Percentiles rank a stretch among this genome's conserved stretches.
Evolutionary conservation across 768 basidiomycete genomes (phyloP).

Genomic region (Pisolithus sp.): DNA sequence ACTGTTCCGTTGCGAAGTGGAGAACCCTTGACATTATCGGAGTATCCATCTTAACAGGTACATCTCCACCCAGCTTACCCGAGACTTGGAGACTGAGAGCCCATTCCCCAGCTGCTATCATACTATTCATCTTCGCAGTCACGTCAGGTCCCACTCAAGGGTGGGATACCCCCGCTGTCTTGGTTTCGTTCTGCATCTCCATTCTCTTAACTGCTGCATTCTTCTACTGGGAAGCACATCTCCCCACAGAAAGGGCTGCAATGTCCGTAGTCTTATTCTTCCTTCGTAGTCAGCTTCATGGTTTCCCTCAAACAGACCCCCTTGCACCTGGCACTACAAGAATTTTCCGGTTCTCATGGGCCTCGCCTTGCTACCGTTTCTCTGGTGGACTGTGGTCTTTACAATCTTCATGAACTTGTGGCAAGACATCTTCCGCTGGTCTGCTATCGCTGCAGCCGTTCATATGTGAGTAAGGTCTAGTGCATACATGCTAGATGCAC

Average conservation of each 20-base stretch:
- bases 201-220: slow-evolving; percentile 35
- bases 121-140: slow-evolving; percentile 38
- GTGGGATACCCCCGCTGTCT: slow-evolving; percentile 41
- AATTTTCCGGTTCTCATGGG: slow-evolving; percentile 37
- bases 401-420: slow-evolving; percentile 32
- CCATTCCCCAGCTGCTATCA: slow-evolving; percentile 24
- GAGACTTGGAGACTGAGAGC: neutral
- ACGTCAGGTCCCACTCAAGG: slow-evolving; percentile 43
- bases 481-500: no score
- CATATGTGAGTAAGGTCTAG: slow-evolving; percentile 29
- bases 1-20: slow-evolving; percentile 13
- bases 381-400: slow-evolving; percentile 36
- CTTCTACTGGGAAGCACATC: slow-evolving; percentile 43
- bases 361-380: slow-evolving; percentile 33
- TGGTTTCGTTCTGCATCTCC: slow-evolving; percentile 42
- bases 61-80: neutral
- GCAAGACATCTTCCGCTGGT: slow-evolving; percentile 40
- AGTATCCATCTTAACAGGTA: slow-evolving; percentile 33
- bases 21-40: slow-evolving; percentile 34
- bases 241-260: slow-evolving; percentile 37
- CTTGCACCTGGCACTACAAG: slow-evolving; percentile 35
- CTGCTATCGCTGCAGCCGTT: slow-evolving; percentile 31
- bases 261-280: slow-evolving; percentile 26
- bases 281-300: neutral
- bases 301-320: slow-evolving; percentile 25